Percentiles rank a stretch among this genome's conserved stretches.
phyloP scores from a whole-genome alignment of 2,329 filamentous ascomycete species.

The Alternaria novae-zelandiae region DNA sequence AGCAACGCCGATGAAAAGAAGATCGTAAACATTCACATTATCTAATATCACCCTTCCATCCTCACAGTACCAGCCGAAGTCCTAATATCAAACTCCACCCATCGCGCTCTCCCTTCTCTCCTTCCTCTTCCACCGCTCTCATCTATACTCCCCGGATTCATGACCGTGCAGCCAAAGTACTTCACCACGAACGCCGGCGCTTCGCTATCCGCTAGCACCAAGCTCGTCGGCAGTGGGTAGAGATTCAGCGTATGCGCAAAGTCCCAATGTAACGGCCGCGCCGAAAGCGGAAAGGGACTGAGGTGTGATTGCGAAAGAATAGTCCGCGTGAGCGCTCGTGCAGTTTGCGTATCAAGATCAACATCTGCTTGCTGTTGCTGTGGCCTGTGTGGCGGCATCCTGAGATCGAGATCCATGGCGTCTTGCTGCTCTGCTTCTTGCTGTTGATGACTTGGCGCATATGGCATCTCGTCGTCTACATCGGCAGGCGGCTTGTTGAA shows the following conservation, averaged over 20 bases:
- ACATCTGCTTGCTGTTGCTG: constrained; percentile 23
- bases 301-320: constrained; percentile 89
- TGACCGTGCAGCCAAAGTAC: constrained; percentile 93
- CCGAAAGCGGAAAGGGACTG: constrained; percentile 80
- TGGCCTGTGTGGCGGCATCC: constrained; percentile 11
- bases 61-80: constrained; percentile 35
- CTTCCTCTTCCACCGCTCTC: constrained; percentile 64
- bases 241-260: constrained; percentile 76
- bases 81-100: constrained; percentile 78
- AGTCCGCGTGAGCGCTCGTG: constrained; percentile 85
- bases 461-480: constrained; percentile 36
- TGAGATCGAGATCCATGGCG: constrained; percentile 56
- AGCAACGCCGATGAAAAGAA: neutral
- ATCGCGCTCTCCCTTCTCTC: constrained; percentile 70
- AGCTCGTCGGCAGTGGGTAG: constrained; percentile 84
- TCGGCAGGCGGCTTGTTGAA: constrained; percentile 62
- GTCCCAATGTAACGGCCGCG: constrained; percentile 89
- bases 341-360: constrained; percentile 54
- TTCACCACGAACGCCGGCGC: constrained; percentile 84
- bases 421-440: constrained; percentile 21
- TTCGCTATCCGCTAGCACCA: constrained; percentile 83
- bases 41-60: constrained; percentile 23
- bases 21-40: neutral
- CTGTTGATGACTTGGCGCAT: constrained; percentile 18
- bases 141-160: constrained; percentile 86